phyloP scores from a whole-genome alignment of 108 stramenopile genomes.

The Skeletonema marinoi region DNA sequence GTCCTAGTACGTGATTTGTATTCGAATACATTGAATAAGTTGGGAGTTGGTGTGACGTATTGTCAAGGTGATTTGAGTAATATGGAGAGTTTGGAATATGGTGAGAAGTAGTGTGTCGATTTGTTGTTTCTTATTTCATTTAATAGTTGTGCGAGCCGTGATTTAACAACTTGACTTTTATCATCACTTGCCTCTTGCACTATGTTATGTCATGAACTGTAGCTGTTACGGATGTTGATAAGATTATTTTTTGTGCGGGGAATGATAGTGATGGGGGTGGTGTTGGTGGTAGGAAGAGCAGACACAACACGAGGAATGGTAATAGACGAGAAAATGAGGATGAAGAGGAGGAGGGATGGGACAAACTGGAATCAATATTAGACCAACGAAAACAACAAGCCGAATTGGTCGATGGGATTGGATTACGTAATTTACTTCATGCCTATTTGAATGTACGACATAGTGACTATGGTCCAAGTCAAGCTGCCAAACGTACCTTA shows the following conservation, averaged over 20 bases:
- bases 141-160: no score
- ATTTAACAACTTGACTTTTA: no score
- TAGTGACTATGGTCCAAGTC: slow-evolving; percentile 84
- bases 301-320: background rate
- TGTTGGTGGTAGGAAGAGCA: background rate
- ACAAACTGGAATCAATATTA: slow-evolving; percentile 50
- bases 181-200: no score
- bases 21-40: slow-evolving; percentile 79
- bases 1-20: slow-evolving; percentile 92
- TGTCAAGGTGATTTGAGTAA: slow-evolving; percentile 88
- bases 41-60: slow-evolving; percentile 90
- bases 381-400: slow-evolving; percentile 54
- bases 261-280: background rate
- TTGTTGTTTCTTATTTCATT: no score
- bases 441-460: slow-evolving; percentile 90
- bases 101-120: no score
- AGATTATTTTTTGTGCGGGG: slow-evolving; percentile 84
- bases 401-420: slow-evolving; percentile 73
- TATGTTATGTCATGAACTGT: no score
- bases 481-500: slow-evolving; percentile 88
- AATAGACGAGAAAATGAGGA: background rate
- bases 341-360: slow-evolving; percentile 45
- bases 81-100: slow-evolving; percentile 87
- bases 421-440: slow-evolving; percentile 81
- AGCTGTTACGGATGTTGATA: slow-evolving; percentile 92